phyloP scores from a whole-genome alignment of 768 basidiomycete genomes.

The Naganishia vaughanmartiniae region DNA sequence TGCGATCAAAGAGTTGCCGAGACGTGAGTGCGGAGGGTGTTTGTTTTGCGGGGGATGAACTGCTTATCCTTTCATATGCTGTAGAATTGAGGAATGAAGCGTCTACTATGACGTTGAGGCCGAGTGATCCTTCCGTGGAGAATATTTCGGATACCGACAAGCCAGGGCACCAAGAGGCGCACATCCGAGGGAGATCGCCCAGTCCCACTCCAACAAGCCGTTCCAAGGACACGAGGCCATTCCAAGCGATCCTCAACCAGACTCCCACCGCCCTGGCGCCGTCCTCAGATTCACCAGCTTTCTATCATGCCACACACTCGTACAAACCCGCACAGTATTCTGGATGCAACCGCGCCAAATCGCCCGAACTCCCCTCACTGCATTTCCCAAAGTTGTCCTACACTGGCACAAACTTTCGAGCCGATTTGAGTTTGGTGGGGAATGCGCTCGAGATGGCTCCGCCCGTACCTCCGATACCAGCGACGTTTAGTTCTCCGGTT shows the following conservation, averaged over 20 bases:
- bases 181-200: neutral
- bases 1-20: neutral
- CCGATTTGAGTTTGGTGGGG: conserved; percentile 1
- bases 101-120: conserved; percentile 19
- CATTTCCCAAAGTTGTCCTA: conserved; percentile 25
- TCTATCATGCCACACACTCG: neutral
- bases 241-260: neutral
- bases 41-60: neutral
- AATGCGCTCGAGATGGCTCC: conserved; percentile 8
- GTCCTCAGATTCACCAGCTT: neutral
- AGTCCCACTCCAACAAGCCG: neutral
- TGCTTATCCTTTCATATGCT: neutral
- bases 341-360: neutral
- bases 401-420: conserved; percentile 25
- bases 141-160: neutral
- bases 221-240: neutral
- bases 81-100: conserved; percentile 23
- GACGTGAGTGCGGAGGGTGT: neutral
- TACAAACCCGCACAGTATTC: neutral
- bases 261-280: neutral
- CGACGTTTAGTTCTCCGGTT: neutral
- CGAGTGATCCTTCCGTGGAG: neutral
- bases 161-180: neutral
- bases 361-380: conserved; percentile 26
- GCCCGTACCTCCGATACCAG: conserved; percentile 5